phyloP scores from a whole-genome alignment of 1,139 yeast genomes.

The Candida tetrigidarum region DNA sequence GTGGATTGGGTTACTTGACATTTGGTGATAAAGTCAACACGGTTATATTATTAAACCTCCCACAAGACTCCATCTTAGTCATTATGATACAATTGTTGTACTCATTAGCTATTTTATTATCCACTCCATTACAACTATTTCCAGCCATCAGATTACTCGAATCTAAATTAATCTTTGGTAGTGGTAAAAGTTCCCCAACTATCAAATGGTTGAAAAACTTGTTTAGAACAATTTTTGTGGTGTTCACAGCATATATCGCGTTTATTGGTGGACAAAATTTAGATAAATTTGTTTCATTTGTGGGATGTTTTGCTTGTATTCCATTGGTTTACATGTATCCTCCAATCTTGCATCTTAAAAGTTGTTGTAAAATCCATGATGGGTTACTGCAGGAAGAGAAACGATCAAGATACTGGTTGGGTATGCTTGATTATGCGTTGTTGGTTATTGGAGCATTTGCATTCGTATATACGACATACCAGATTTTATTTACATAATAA shows the following conservation, averaged over 20 bases:
- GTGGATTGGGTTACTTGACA: slow-evolving; percentile 81
- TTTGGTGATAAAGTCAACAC: slow-evolving; percentile 85
- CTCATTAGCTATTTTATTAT: slow-evolving; percentile 82
- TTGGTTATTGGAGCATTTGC: slow-evolving; percentile 61
- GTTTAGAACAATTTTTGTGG: slow-evolving; percentile 67
- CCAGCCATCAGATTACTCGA: slow-evolving; percentile 52
- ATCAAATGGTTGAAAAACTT: slow-evolving; percentile 88
- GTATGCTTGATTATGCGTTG: slow-evolving; percentile 49
- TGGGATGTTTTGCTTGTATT: slow-evolving; percentile 82
- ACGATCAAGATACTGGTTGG: slow-evolving; percentile 28
- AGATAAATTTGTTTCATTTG: slow-evolving; percentile 74
- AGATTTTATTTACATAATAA: slow-evolving; percentile 37
- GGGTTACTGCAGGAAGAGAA: slow-evolving; percentile 22
- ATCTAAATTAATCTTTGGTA: slow-evolving; percentile 40
- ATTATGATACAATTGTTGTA: slow-evolving; percentile 77
- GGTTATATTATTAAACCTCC: slow-evolving; percentile 85
- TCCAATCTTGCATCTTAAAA: slow-evolving; percentile 64
- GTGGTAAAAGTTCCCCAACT: slow-evolving; percentile 70
- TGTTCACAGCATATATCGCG: slow-evolving; percentile 62
- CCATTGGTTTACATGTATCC: slow-evolving; percentile 86
- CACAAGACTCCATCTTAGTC: slow-evolving; percentile 67
- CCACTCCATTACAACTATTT: slow-evolving; percentile 92
- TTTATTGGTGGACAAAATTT: slow-evolving; percentile 67
- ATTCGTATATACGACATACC: slow-evolving; percentile 68
- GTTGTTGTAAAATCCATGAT: slow-evolving; percentile 33